Percentiles rank a stretch among this genome's conserved stretches.
These are phyloP conservation scores for Fusarium miscanthi DNA, from an alignment of 2,329 filamentous ascomycete species.

Conservation along the genomic window DNA sequence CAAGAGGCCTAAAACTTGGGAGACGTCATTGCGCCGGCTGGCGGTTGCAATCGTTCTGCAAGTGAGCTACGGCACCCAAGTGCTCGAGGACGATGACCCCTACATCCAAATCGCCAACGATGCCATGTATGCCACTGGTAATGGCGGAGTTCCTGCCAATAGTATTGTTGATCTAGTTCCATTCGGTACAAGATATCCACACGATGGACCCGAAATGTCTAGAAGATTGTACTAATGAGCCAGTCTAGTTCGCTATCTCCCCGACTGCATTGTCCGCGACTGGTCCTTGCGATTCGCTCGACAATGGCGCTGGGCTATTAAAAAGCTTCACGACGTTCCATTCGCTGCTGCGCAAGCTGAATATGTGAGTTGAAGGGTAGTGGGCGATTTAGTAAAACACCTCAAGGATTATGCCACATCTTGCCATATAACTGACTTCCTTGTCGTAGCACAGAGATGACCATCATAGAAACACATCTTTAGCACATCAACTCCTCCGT, in stretches of 20 bases:
- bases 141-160: constrained; percentile 47
- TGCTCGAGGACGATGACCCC: constrained; percentile 45
- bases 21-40: constrained; percentile 45
- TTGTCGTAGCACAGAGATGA: constrained; percentile 15
- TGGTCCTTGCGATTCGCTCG: constrained; percentile 49
- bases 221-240: constrained; percentile 10
- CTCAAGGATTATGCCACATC: too few species aligned
- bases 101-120: constrained; percentile 48
- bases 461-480: constrained; percentile 33
- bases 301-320: constrained; percentile 51
- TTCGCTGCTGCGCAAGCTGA: constrained; percentile 46
- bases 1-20: constrained; percentile 36
- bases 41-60: constrained; percentile 49
- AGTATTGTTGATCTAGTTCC: constrained; percentile 60
- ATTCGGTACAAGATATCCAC: constrained; percentile 34
- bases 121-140: constrained; percentile 48
- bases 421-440: constrained; percentile 21
- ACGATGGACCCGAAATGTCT: background rate
- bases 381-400: background rate
- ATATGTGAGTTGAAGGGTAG: constrained; percentile 36
- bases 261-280: constrained; percentile 47
- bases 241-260: constrained; percentile 40
- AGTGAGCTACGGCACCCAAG: constrained; percentile 48
- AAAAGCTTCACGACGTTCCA: constrained; percentile 49
- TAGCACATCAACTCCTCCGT: constrained; percentile 43